A percentile compares a stretch with the other conserved stretches of the same genome.
Conservation (phyloP, 768 basidiomycete genomes). For the Calocybe cyanea region DNA sequence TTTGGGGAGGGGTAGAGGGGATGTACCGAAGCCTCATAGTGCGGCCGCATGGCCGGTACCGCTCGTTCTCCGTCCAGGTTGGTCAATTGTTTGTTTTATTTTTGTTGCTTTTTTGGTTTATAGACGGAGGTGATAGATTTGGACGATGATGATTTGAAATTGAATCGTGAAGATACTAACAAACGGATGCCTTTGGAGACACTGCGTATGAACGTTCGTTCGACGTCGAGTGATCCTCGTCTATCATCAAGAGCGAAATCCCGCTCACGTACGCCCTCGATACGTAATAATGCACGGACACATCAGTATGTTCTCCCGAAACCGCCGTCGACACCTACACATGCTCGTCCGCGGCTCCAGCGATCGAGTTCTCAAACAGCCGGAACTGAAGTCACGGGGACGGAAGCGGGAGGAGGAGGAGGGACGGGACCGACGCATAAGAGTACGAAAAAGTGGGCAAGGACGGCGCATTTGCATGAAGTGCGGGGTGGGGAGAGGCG, state of each 20-base stretch:
- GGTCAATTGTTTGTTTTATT: slow-evolving; percentile 9
- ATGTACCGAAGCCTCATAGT: slow-evolving; percentile 17
- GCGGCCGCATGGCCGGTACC: slow-evolving; percentile 26
- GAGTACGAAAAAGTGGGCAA: slow-evolving; percentile 56
- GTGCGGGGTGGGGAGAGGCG: slow-evolving; percentile 24
- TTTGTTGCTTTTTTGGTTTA: background rate
- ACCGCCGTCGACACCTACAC: slow-evolving; percentile 20
- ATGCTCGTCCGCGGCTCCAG: slow-evolving; percentile 33
- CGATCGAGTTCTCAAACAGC: slow-evolving; percentile 46
- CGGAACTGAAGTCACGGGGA: slow-evolving; percentile 1
- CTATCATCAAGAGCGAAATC: slow-evolving; percentile 9
- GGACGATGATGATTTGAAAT: slow-evolving; percentile 17
- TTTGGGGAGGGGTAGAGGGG: slow-evolving; percentile 24
- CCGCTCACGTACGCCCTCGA: slow-evolving; percentile 27
- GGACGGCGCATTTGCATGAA: slow-evolving; percentile 68
- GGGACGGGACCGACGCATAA: slow-evolving; percentile 25
- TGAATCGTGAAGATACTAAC: background rate
- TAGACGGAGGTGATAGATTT: background rate
- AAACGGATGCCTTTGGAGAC: slow-evolving; percentile 1
- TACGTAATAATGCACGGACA: slow-evolving; percentile 18
- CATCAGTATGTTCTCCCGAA: slow-evolving; percentile 15
- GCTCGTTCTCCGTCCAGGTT: slow-evolving; percentile 1
- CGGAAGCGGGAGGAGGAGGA: slow-evolving; percentile 12
- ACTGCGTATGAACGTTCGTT: slow-evolving; percentile 8
- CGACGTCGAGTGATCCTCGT: slow-evolving; percentile 6